Evolutionary conservation across 768 basidiomycete genomes (phyloP), one percentile per base, ranked within the genome.

Genomic region (Plicaturopsis crispa): DNA sequence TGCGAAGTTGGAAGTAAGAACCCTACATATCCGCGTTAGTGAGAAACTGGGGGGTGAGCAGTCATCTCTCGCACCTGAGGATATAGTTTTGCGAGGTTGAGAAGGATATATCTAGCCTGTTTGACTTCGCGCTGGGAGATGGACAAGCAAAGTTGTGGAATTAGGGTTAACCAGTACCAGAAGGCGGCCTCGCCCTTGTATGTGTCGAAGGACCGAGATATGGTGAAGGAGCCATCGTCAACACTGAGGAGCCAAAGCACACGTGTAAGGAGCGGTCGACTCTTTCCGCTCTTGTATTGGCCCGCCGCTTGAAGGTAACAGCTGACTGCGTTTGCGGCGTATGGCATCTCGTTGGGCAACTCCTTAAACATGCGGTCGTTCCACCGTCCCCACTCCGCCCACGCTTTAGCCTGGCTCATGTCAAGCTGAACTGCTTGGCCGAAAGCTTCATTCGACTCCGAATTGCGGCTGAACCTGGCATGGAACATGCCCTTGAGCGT

Each of bases 401-500:
- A 99, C 4, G 90, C 90, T 60, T 97, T 98, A 0, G 94, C 81
- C 57, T 97, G 83, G 34, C 69, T 70, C 76, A 96, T 85, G 55
- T 99, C 96, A 59, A 97, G 75, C 59, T 97, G 92, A 23, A 97
- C 89, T 22, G 96, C 96, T 61, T 89, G 88, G 6, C 88, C 87
- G 56, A 97, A 97, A 13, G 93, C 87, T 33, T 74, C 65, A 47
- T 88, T 91, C 18, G 96, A 91, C 5, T 98, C 94, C 4, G 96
- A 90, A 46, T 77, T 75, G 36, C 85, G 82, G 20, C 77, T 78
- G 31, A 89, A 78, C 43, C 85, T 80, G 32, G 91, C 86, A 48
- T 94, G 82, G 67, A 99, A 99, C 88, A 99, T 93, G 28, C 90
- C 96, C 61, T 99, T 99, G 54, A 98, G 67, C 4, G 93, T 97